Evolutionary conservation across 371 early-diverging fungal genomes (phyloP).

Genomic region (Scutellospora calospora): DNA sequence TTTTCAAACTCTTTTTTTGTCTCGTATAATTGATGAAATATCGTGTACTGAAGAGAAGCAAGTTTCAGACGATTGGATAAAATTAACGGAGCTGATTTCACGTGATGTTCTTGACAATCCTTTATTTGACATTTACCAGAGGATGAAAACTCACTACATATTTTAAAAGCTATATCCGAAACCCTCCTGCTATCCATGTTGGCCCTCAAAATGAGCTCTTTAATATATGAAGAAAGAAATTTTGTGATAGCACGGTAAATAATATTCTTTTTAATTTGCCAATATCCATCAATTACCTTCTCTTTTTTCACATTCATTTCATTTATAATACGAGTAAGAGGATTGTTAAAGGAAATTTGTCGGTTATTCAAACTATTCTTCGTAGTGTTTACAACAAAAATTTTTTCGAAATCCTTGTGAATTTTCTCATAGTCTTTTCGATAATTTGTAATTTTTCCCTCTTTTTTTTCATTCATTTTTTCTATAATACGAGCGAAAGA

Average conservation of each 20-base stretch:
- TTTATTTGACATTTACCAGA: neutral
- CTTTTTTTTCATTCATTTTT: too few species aligned
- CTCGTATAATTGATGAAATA: neutral
- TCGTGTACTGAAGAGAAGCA: slow-evolving; percentile 28
- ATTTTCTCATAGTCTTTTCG: neutral
- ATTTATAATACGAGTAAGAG: neutral
- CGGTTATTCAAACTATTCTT: neutral
- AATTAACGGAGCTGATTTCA: slow-evolving; percentile 8
- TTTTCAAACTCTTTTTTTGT: neutral
- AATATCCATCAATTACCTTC: neutral
- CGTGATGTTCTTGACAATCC: slow-evolving; percentile 6
- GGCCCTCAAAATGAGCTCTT: neutral
- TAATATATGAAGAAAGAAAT: slow-evolving; percentile 14
- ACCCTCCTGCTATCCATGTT: neutral
- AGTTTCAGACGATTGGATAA: neutral
- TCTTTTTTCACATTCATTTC: neutral
- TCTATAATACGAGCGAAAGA: too few species aligned
- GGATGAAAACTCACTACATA: neutral
- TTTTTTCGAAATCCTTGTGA: neutral
- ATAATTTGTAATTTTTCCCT: too few species aligned
- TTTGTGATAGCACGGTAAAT: neutral
- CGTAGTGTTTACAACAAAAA: neutral
- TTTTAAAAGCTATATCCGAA: slow-evolving; percentile 18
- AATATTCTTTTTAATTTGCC: slow-evolving; percentile 7
- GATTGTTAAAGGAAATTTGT: slow-evolving; percentile 8